Evolutionary conservation across 768 basidiomycete genomes (phyloP).

Genomic region (Xanthoconium purpureum): DNA sequence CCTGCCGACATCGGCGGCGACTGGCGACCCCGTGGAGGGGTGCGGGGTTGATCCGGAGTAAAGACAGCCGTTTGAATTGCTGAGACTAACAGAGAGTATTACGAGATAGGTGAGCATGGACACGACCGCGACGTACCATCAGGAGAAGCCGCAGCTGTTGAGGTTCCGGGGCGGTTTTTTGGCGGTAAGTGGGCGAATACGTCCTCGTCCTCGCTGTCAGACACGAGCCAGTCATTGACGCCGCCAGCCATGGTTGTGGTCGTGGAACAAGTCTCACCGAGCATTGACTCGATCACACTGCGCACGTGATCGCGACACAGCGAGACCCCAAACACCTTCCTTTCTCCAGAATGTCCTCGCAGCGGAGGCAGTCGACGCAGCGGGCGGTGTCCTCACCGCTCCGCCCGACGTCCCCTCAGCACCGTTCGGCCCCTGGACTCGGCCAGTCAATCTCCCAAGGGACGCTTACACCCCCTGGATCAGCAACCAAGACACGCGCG

Average conservation of each 20-base stretch:
- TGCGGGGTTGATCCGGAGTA: slow-evolving; percentile 10
- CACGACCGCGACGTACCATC: slow-evolving; percentile 11
- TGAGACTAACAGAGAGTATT: slow-evolving; percentile 7
- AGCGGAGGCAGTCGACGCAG: slow-evolving; percentile 26
- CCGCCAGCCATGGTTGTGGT: slow-evolving; percentile 11
- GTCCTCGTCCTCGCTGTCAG: slow-evolving; percentile 46
- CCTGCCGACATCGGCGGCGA: slow-evolving; percentile 3
- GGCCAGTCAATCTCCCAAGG: slow-evolving; percentile 23
- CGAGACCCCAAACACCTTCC: background rate
- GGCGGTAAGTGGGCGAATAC: background rate
- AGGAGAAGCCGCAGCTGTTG: background rate
- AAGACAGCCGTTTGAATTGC: slow-evolving; percentile 21
- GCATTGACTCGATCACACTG: background rate
- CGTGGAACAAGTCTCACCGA: background rate
- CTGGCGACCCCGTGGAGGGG: slow-evolving; percentile 10
- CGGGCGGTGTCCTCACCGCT: slow-evolving; percentile 45
- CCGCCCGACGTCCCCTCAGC: slow-evolving; percentile 38
- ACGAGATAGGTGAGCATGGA: background rate
- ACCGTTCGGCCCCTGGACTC: slow-evolving; percentile 17
- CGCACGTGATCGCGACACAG: slow-evolving; percentile 29
- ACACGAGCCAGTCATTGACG: slow-evolving; percentile 42
- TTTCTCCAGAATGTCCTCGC: background rate
- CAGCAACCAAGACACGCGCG: slow-evolving; percentile 52
- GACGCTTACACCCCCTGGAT: slow-evolving; percentile 28
- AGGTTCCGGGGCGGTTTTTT: background rate